Evolutionary conservation across 2,329 filamentous ascomycete genomes (phyloP).

Genomic region (Epichloe sp.): DNA sequence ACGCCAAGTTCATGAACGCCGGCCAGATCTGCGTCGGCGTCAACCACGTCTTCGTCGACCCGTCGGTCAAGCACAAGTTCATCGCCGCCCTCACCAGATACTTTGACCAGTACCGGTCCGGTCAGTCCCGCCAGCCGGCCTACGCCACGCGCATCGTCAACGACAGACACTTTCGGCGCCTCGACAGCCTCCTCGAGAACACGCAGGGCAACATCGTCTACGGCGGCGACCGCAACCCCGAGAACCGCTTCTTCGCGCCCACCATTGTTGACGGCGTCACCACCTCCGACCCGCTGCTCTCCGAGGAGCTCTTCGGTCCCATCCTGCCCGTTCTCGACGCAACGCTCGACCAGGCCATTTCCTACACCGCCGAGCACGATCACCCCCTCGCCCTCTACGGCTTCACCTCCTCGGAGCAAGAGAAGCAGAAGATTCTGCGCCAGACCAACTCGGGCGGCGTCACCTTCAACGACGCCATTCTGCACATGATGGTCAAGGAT

Average conservation of each 20-base stretch:
- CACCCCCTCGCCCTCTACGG: slow-evolving; percentile 28
- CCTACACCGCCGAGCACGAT: slow-evolving; percentile 15
- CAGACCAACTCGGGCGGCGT: slow-evolving; percentile 28
- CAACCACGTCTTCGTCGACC: slow-evolving; percentile 32
- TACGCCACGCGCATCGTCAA: slow-evolving; percentile 25
- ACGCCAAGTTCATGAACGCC: slow-evolving; percentile 27
- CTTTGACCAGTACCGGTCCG: slow-evolving; percentile 14
- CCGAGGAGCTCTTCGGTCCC: slow-evolving; percentile 32
- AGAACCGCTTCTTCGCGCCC: slow-evolving; percentile 20
- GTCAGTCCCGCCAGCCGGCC: slow-evolving; percentile 1
- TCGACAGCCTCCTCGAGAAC: slow-evolving; percentile 21
- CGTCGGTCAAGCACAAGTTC: slow-evolving; percentile 21
- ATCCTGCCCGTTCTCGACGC: slow-evolving; percentile 27
- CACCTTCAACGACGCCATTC: slow-evolving; percentile 29
- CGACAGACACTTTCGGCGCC: slow-evolving; percentile 26
- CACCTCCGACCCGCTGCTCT: slow-evolving; percentile 24
- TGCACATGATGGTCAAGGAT: slow-evolving; percentile 24
- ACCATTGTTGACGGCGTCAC: slow-evolving; percentile 25
- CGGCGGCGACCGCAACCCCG: slow-evolving; percentile 18
- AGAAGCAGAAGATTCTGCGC: slow-evolving; percentile 19
- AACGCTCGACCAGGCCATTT: slow-evolving; percentile 17
- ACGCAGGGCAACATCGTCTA: slow-evolving; percentile 24
- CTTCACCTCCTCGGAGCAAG: slow-evolving; percentile 22
- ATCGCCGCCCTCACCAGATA: slow-evolving; percentile 20
- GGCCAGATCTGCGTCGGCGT: slow-evolving; percentile 20